Base-by-base conservation (phyloP, 2,329 filamentous ascomycete genomes). In the Epichloe baconii region DNA sequence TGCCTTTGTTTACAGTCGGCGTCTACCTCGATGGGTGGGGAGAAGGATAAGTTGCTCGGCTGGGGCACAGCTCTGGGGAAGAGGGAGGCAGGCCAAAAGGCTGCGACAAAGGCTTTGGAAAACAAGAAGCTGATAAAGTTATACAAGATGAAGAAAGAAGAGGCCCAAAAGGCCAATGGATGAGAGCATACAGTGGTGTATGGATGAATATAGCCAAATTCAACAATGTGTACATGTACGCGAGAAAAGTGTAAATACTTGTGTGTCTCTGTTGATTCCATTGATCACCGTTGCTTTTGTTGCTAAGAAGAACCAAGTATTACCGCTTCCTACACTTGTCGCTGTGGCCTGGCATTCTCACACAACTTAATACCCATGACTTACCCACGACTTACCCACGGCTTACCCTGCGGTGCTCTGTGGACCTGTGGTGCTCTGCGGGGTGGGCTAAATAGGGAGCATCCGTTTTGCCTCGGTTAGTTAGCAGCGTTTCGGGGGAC, bases 21-120 rank as follows among this genome's bases (percentile, higher is more conserved):
- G 74, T 80, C 0, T 85, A 79, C 58, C 68, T 88, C 31, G 77
- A 79, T 19, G 85, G 84, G 0, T 86, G 82, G 73, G 4, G 80
- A 84, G 64, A 74, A 72, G 35, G 70, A 77, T 47, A 76, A 79
- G 61, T 68, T 77, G 52, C 66, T 90, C 5, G 86, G 81, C 0
- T 72, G 71, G 44, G 86, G 84, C 0, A 77, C 75, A 35, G 85
- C 77, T 1, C 67, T 79, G 55, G 79, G 76, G 50, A 88, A 88
- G 67, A 79, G 77, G 52, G 82, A 87, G 52, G 86, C 85, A 1
- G 82, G 82, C 0, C 70, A 77, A 14, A 81, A 77, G 56, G 86
- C 86, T 1, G 86, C 86, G 1, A 66, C 70, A 42, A 70, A 72
- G 57, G 84, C 83, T 0, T 59, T 90, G 62, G 70, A 74, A 42